Conservation (phyloP, 2,329 filamentous ascomycete genomes). For the Apiospora aurea region DNA sequence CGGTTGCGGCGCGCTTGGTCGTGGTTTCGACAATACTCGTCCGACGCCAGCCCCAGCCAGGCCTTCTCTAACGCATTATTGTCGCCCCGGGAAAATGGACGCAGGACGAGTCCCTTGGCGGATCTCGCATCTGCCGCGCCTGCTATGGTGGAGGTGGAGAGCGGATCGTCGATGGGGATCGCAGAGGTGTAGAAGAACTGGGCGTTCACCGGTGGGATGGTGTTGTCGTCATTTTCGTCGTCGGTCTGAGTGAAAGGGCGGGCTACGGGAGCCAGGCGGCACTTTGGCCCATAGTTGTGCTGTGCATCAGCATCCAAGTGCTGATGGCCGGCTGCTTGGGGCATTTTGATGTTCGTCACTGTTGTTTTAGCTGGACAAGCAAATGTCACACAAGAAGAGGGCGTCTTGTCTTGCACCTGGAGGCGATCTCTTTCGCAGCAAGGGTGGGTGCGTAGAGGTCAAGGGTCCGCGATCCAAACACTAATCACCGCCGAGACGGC, state of each 20-base stretch:
- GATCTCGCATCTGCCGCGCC: slow-evolving; percentile 57
- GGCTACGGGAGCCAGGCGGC: slow-evolving; percentile 60
- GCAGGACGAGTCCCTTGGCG: slow-evolving; percentile 64
- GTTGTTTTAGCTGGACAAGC: slow-evolving; percentile 18
- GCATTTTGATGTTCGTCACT: slow-evolving; percentile 32
- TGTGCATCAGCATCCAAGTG: slow-evolving; percentile 30
- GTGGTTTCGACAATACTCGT: slow-evolving; percentile 57
- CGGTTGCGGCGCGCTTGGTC: slow-evolving; percentile 44
- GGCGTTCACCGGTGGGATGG: slow-evolving; percentile 66
- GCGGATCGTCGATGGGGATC: slow-evolving; percentile 85
- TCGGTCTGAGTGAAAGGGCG: slow-evolving; percentile 42
- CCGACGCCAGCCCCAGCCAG: slow-evolving; percentile 69
- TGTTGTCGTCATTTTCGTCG: slow-evolving; percentile 45
- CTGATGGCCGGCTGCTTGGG: slow-evolving; percentile 34
- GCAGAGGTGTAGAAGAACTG: slow-evolving; percentile 89
- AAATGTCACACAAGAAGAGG: slow-evolving; percentile 14
- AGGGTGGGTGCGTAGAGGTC: slow-evolving; percentile 1
- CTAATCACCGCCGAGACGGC: background rate
- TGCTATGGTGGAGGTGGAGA: slow-evolving; percentile 69
- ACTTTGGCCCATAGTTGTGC: slow-evolving; percentile 68
- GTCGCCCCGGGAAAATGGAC: slow-evolving; percentile 81
- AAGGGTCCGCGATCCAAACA: background rate
- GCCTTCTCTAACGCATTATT: slow-evolving; percentile 81
- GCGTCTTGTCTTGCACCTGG: slow-evolving; percentile 11
- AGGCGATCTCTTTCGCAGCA: background rate